A percentile compares a stretch with the other conserved stretches of the same genome.
These are phyloP conservation scores for Petasospora fabianii DNA, from an alignment of 1,139 yeast species.

Conservation along the genomic window DNA sequence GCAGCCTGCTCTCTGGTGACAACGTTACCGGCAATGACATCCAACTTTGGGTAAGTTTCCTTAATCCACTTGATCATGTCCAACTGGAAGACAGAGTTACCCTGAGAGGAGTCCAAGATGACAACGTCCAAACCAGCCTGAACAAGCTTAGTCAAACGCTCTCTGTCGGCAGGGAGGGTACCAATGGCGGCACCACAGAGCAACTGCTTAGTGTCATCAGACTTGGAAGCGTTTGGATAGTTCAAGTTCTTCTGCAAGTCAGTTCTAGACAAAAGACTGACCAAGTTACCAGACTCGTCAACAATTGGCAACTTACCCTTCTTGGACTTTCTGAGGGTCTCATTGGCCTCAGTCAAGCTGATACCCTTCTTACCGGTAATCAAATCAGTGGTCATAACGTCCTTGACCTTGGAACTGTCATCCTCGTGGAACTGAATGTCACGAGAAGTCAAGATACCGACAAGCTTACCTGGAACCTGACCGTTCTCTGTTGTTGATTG, in stretches of 20 bases:
- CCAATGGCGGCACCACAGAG: conserved; percentile 99
- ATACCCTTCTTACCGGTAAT: conserved; percentile 83
- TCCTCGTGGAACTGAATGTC: conserved; percentile 94
- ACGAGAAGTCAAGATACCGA: conserved; percentile 95
- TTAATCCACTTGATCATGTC: conserved; percentile 93
- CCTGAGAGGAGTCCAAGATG: conserved; percentile 93
- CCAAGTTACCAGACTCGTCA: conserved; percentile 70
- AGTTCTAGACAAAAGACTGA: conserved; percentile 88
- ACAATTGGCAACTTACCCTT: conserved; percentile 97
- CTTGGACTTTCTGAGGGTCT: conserved; percentile 84
- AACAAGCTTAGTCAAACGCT: conserved; percentile 77
- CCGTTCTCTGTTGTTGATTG: conserved; percentile 63
- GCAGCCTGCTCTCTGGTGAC: conserved; percentile 99
- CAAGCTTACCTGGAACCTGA: conserved; percentile 78
- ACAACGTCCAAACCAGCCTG: conserved; percentile 98
- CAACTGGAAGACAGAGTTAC: conserved; percentile 92
- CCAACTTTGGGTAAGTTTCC: conserved; percentile 68
- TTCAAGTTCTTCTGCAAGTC: conserved; percentile 94
- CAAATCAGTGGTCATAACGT: conserved; percentile 87
- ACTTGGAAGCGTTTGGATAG: conserved; percentile 93
- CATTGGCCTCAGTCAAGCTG: conserved; percentile 81
- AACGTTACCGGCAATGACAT: conserved; percentile 97
- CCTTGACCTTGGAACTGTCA: conserved; percentile 55
- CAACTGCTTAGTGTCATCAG: conserved; percentile 88
- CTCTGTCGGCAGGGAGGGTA: conserved; percentile 84